Evolutionary conservation across 2,329 filamentous ascomycete genomes (phyloP).

Genomic region (Erysiphe neolycopersici): DNA sequence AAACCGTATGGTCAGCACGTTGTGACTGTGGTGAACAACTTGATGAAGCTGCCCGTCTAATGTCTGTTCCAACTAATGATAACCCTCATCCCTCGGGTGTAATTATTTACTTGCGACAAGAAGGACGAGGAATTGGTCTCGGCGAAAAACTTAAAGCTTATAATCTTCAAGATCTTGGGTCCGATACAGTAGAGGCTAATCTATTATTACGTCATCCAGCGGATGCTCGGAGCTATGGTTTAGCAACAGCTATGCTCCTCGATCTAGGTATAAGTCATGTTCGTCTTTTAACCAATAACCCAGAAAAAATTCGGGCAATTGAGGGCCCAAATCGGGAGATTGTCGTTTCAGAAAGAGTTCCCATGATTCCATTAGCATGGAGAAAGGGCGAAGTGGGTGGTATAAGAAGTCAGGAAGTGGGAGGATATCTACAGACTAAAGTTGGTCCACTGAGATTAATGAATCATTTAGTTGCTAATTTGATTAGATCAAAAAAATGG

Average conservation of each 20-base stretch:
- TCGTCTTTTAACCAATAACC: constrained; percentile 79
- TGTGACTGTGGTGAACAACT: constrained; percentile 97
- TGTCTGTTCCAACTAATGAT: constrained; percentile 20
- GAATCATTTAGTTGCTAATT: constrained; percentile 1
- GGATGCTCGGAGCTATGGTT: constrained; percentile 77
- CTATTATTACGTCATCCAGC: constrained; percentile 73
- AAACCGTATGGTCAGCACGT: constrained; percentile 92
- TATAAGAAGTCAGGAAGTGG: constrained; percentile 66
- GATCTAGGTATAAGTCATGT: constrained; percentile 64
- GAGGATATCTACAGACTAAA: constrained; percentile 88
- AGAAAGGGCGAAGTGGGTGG: constrained; percentile 35
- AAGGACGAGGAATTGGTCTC: constrained; percentile 83
- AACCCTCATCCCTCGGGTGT: constrained; percentile 35
- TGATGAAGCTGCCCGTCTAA: constrained; percentile 81
- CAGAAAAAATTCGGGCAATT: constrained; percentile 83
- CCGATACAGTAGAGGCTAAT: constrained; percentile 95
- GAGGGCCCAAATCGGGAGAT: constrained; percentile 79
- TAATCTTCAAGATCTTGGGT: constrained; percentile 85
- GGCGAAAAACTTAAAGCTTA: constrained; percentile 95
- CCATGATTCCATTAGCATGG: constrained; percentile 92
- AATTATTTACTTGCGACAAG: constrained; percentile 86
- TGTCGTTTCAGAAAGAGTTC: constrained; percentile 64
- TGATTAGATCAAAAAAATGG: constrained; percentile 59
- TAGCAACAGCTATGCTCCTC: constrained; percentile 83
- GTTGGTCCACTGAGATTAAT: constrained; percentile 22